Evolutionary conservation across 148 eudicot species (phyloP).

Genomic region (Rheum nobile): DNA sequence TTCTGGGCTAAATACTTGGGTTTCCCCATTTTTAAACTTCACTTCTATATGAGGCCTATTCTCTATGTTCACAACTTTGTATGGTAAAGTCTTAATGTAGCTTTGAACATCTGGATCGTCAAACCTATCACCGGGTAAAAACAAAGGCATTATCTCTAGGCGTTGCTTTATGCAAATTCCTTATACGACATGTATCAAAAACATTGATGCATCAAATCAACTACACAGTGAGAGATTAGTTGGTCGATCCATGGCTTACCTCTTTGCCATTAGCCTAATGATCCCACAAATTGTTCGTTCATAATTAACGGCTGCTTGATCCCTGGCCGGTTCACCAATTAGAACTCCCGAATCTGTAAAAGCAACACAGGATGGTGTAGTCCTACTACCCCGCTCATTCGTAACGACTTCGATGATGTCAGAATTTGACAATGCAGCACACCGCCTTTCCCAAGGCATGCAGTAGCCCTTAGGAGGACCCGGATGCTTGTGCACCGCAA

Average conservation of each 20-base stretch:
- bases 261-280: not conserved
- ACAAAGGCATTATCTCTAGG: not conserved
- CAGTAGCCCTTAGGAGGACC: not conserved
- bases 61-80: not conserved
- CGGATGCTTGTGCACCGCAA: not conserved
- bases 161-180: no score
- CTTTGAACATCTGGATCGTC: not conserved
- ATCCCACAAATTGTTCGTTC: slow-evolving; percentile 1
- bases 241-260: not conserved
- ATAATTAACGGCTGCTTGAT: not conserved
- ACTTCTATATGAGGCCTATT: not conserved
- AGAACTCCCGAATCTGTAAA: not conserved
- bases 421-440: not conserved
- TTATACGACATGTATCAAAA: no score
- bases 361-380: not conserved
- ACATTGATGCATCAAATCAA: no score
- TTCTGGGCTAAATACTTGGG: not conserved
- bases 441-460: not conserved
- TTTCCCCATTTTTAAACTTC: not conserved
- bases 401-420: not conserved
- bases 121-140: not conserved
- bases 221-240: not conserved
- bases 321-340: not conserved
- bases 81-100: slow-evolving; percentile 1
- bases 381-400: not conserved